phyloP scores from a whole-genome alignment of 108 stramenopile genomes.

The Cyclotella choctawhatcheeana region DNA sequence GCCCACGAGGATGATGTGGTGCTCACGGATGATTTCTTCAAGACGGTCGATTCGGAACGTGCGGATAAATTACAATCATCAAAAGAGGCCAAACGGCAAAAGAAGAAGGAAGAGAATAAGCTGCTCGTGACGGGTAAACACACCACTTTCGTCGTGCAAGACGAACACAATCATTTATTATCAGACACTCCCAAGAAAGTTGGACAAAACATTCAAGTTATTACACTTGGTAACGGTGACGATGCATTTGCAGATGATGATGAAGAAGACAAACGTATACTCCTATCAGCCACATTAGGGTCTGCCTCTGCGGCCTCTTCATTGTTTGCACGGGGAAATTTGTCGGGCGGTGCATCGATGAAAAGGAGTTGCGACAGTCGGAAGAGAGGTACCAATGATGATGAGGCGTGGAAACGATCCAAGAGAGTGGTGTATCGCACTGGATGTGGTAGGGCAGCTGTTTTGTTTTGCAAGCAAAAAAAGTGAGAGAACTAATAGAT shows the following conservation, averaged over 20 bases:
- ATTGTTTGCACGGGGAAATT: conserved; percentile 31
- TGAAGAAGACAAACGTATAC: conserved; percentile 1
- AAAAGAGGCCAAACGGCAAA: neutral
- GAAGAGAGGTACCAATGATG: conserved; percentile 41
- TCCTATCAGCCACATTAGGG: conserved; percentile 40
- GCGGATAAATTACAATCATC: conserved; percentile 25
- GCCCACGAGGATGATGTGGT: conserved; percentile 14
- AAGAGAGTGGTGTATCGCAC: conserved; percentile 28
- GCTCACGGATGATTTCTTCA: conserved; percentile 48
- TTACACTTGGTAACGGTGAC: conserved; percentile 34
- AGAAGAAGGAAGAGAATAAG: conserved; percentile 27
- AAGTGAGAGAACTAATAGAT: no score
- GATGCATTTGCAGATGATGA: neutral
- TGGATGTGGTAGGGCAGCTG: conserved; percentile 33
- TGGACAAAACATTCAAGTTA: conserved; percentile 40
- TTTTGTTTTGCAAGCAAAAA: conserved; percentile 34
- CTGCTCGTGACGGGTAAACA: conserved; percentile 42
- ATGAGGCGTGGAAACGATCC: conserved; percentile 35
- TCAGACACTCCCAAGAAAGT: conserved; percentile 26
- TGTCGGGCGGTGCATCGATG: conserved; percentile 29
- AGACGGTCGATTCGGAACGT: conserved; percentile 46
- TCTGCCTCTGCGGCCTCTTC: conserved; percentile 33
- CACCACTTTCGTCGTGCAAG: conserved; percentile 45
- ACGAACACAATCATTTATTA: conserved; percentile 13
- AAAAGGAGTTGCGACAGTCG: conserved; percentile 28